Conservation (phyloP, 2,329 filamentous ascomycete species). For the Penicillium sp. region DNA sequence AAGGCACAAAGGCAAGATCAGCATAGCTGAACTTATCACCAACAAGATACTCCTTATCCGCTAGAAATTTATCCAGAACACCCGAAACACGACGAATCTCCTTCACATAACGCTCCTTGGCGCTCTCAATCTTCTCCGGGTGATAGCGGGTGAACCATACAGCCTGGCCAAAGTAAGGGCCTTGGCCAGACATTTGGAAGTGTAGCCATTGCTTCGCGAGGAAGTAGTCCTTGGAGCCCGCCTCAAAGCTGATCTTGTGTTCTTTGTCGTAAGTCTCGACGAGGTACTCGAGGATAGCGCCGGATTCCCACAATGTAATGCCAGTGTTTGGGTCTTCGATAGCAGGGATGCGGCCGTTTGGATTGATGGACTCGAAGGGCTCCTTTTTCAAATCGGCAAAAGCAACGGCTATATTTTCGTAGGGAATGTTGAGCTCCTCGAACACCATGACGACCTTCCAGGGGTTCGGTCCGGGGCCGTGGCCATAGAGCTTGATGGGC, state of each 20-base stretch:
- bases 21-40: conserved; percentile 49
- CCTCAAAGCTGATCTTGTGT: conserved; percentile 41
- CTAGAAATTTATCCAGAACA: conserved; percentile 49
- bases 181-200: conserved; percentile 53
- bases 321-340: conserved; percentile 44
- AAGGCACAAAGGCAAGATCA: conserved; percentile 49
- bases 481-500: conserved; percentile 29
- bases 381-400: conserved; percentile 38
- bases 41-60: conserved; percentile 46
- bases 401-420: conserved; percentile 26
- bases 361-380: conserved; percentile 35
- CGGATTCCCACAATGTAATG: conserved; percentile 50
- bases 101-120: conserved; percentile 50
- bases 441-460: conserved; percentile 40
- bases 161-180: conserved; percentile 55
- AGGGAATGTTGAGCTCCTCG: conserved; percentile 39
- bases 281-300: conserved; percentile 51
- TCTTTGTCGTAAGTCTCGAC: conserved; percentile 51
- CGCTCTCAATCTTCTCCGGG: conserved; percentile 48
- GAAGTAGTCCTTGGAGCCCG: conserved; percentile 41
- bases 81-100: conserved; percentile 50
- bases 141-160: conserved; percentile 51
- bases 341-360: conserved; percentile 42
- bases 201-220: conserved; percentile 51
- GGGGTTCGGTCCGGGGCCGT: conserved; percentile 34